Evolutionary conservation across 2,329 filamentous ascomycete genomes (phyloP).

Genomic region (Diaporthe sp.): DNA sequence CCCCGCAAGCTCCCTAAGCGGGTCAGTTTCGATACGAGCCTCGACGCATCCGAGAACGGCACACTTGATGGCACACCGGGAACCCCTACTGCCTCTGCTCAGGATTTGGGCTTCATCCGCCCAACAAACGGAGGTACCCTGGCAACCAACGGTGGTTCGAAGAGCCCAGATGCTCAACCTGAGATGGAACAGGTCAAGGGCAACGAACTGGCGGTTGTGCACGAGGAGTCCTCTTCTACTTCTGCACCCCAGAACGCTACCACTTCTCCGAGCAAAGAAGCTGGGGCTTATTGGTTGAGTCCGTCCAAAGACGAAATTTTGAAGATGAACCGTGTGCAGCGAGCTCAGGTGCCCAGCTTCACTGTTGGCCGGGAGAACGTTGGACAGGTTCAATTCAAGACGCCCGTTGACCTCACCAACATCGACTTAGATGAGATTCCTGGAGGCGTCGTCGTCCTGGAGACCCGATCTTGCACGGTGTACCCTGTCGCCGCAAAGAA

Average conservation of each 20-base stretch:
- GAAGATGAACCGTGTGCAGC: conserved; percentile 83
- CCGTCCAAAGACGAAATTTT: conserved; percentile 81
- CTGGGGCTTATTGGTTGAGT: conserved; percentile 89
- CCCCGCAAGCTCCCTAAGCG: conserved; percentile 79
- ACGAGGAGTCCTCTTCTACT: conserved; percentile 72
- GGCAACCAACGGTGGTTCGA: conserved; percentile 56
- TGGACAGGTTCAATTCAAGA: conserved; percentile 85
- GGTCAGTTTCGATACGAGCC: conserved; percentile 88
- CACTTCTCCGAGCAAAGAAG: conserved; percentile 58
- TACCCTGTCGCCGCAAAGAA: conserved; percentile 84
- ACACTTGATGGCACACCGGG: conserved; percentile 53
- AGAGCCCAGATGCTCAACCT: conserved; percentile 41
- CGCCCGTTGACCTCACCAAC: conserved; percentile 83
- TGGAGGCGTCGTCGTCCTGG: conserved; percentile 80
- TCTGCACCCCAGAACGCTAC: conserved; percentile 42
- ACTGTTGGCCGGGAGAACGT: conserved; percentile 85
- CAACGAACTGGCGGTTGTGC: conserved; percentile 83
- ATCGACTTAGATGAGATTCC: conserved; percentile 86
- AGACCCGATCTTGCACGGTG: conserved; percentile 85
- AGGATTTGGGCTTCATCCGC: conserved; percentile 72
- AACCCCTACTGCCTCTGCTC: conserved; percentile 55
- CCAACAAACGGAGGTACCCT: conserved; percentile 58
- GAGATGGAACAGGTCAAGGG: conserved; percentile 81
- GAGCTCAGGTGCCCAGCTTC: conserved; percentile 80
- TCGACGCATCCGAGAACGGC: conserved; percentile 58